phyloP scores from a whole-genome alignment of 345 rosid species.

The Melastoma malabathricum region DNA sequence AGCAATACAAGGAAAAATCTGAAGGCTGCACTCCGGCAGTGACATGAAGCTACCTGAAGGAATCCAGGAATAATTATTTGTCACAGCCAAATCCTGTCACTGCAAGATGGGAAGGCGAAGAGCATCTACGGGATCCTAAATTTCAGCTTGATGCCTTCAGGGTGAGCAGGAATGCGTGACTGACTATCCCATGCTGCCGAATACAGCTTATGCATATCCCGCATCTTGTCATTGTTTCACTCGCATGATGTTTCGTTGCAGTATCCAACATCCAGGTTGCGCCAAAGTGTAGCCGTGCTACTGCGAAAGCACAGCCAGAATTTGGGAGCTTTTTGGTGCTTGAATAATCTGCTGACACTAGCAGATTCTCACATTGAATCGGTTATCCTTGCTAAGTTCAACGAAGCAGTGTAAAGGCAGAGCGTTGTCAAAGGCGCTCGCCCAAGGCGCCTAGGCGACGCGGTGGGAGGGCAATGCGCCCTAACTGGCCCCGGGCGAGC shows the following conservation, averaged over 20 bases:
- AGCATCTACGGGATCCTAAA: slow-evolving; percentile 81
- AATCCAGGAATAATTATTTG: slow-evolving; percentile 78
- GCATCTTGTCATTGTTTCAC: neutral
- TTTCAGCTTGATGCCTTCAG: slow-evolving; percentile 95
- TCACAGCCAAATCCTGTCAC: slow-evolving; percentile 97
- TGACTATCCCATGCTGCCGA: neutral
- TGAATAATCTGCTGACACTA: slow-evolving; percentile 92
- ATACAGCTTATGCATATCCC: neutral
- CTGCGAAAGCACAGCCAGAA: slow-evolving; percentile 67
- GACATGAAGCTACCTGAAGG: slow-evolving; percentile 92
- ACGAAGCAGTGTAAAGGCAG: slow-evolving; percentile 90
- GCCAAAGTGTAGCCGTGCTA: slow-evolving; percentile 74
- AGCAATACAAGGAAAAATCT: slow-evolving; percentile 82
- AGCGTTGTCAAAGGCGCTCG: no score
- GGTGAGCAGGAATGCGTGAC: slow-evolving; percentile 30
- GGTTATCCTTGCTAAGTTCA: slow-evolving; percentile 76
- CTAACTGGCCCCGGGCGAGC: no score
- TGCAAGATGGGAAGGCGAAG: slow-evolving; percentile 88
- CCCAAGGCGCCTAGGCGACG: no score
- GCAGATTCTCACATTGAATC: slow-evolving; percentile 97
- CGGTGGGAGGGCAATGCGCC: no score
- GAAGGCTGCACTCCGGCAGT: slow-evolving; percentile 84
- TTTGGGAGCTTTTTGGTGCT: slow-evolving; percentile 86
- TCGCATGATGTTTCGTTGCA: slow-evolving; percentile 15
- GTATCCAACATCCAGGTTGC: slow-evolving; percentile 93